Base-by-base conservation (phyloP, 305 asterid genomes). In the Rubia peregrina region DNA sequence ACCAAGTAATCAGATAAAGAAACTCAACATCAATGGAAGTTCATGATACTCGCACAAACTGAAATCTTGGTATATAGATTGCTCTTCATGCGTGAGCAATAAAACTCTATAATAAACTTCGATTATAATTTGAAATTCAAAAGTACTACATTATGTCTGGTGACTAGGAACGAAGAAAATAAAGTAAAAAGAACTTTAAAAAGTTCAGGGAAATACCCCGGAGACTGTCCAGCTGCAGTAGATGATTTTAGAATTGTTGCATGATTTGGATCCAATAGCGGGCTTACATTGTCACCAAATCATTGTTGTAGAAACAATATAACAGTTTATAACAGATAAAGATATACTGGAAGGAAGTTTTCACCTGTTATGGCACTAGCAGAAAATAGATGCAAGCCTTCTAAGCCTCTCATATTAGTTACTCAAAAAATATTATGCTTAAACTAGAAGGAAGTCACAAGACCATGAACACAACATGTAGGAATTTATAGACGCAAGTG, bases 211-310 rank as follows among this genome's bases (percentile, higher is more conserved):
- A 40, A 78, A 64, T 92, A 95, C 99, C 96, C 98, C 14, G 99
- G 82, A 44, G 89, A 83, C 79, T 92, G 97, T 65, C 92, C 97
- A 74, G 87, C 81, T 65, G 90, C 87, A 7, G 88, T 92, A 78
- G 97, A 81, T n/a, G 99, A 85, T 83, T 95, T 95, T 85, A 95
- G 80, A 73, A 95, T 83, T n/a, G 99, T 89, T 22, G 97, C 94
- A 78, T 95, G 98, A 82, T 81, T 92, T 19, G 87, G 87, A 83
- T 95, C 99, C 84, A 90, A 68, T 68, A 89, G 89, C 80, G 85
- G 97, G 80, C 86, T 85, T 22, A 87, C 89, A 76, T 86, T 95
- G 71, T 95, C 98, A 42, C 92, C 90, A 77, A 87, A 95, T 71
- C 98, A 81, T 85, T 92, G 98, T 98, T 95, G 96, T n/a, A 82